Conservation (phyloP, 306 rosid species). For the Benincasa hispida region DNA sequence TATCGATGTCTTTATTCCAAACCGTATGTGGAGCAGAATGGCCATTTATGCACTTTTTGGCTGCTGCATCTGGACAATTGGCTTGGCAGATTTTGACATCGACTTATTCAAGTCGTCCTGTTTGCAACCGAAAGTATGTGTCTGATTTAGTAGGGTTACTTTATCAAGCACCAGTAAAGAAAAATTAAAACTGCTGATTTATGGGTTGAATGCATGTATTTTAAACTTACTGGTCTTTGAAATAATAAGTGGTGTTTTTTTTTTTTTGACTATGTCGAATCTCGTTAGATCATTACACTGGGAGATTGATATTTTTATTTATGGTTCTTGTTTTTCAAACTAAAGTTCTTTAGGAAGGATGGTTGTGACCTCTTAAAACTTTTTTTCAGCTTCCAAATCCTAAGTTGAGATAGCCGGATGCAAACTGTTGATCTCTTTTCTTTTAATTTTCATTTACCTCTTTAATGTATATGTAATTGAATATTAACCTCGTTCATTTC, state of each 20-base stretch:
- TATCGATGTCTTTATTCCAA: not conserved
- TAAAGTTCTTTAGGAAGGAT: not conserved
- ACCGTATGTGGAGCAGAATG: slow-evolving; percentile 39
- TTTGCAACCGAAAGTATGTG: slow-evolving; percentile 73
- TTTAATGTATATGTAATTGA: too few species aligned
- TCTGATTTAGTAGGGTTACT: not conserved
- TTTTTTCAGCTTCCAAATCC: not conserved
- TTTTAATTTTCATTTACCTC: too few species aligned
- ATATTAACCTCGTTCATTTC: too few species aligned
- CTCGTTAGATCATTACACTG: not conserved
- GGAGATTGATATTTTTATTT: not conserved
- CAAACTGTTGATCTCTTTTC: too few species aligned
- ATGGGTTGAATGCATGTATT: not conserved
- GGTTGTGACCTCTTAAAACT: not conserved
- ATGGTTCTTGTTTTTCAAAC: not conserved
- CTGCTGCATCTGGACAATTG: slow-evolving; percentile 69
- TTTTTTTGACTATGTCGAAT: too few species aligned
- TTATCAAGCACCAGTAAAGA: not conserved
- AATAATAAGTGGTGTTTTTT: not conserved
- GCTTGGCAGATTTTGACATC: slow-evolving; percentile 69
- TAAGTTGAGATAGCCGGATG: too few species aligned
- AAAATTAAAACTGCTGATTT: not conserved
- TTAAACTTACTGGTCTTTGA: not conserved
- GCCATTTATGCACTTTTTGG: slow-evolving; percentile 74
- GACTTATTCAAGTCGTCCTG: slow-evolving; percentile 64